These are phyloP conservation scores for Oryza meyeriana DNA, from an alignment of 176 grass and related monocot species.

Conservation along the genomic window DNA sequence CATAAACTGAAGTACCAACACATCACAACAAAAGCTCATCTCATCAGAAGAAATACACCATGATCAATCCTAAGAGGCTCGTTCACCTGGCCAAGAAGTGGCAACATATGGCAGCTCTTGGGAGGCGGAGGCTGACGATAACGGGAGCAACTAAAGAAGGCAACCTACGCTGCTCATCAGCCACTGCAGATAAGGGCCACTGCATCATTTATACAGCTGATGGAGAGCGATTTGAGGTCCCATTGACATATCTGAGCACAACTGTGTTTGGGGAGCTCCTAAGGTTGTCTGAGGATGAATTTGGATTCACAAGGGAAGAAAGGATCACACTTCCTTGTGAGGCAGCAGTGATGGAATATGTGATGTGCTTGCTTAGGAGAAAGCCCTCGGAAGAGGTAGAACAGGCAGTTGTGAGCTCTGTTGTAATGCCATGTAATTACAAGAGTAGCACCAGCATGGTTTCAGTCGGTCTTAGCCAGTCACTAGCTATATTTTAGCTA, in stretches of 20 bases:
- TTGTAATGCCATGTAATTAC: slow-evolving; percentile 41
- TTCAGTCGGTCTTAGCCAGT: slow-evolving; percentile 17
- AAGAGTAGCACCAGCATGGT: slow-evolving; percentile 30
- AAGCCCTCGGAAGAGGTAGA: slow-evolving; percentile 60
- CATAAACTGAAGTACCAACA: slow-evolving; percentile 20
- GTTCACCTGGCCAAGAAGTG: slow-evolving; percentile 46
- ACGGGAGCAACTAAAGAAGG: neutral
- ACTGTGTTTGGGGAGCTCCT: slow-evolving; percentile 48
- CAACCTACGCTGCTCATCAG: slow-evolving; percentile 10
- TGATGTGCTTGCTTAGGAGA: slow-evolving; percentile 51
- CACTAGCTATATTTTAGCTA: slow-evolving; percentile 46
- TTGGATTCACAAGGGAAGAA: slow-evolving; percentile 45
- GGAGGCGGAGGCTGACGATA: slow-evolving; percentile 22
- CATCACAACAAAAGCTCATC: slow-evolving; percentile 19
- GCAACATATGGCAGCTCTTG: slow-evolving; percentile 34
- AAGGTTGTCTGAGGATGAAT: slow-evolving; percentile 52
- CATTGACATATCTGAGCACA: slow-evolving; percentile 43
- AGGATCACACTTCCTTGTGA: slow-evolving; percentile 66
- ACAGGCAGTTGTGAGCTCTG: slow-evolving; percentile 44
- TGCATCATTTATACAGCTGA: slow-evolving; percentile 41
- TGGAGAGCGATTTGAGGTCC: slow-evolving; percentile 51
- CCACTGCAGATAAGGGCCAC: slow-evolving; percentile 46
- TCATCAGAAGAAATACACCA: slow-evolving; percentile 15
- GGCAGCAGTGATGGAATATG: slow-evolving; percentile 56
- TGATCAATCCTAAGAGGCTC: slow-evolving; percentile 42